Evolutionary conservation across 2,329 filamentous ascomycete genomes (phyloP), one percentile per base, ranked within the genome.

Genomic region (Aspergillus sp.): DNA sequence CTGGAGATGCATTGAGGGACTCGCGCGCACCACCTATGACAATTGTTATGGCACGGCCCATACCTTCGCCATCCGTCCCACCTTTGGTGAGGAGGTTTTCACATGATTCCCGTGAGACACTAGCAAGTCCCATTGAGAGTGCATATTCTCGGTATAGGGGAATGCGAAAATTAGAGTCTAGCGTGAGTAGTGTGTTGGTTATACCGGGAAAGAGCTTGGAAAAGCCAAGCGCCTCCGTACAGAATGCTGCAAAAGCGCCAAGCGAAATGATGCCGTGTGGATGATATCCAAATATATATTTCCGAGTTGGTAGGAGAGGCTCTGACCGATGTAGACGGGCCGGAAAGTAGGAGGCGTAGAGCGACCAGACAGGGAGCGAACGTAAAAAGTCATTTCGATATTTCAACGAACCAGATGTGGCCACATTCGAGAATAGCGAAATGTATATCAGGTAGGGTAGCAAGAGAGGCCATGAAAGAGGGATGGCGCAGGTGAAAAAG

Each of bases 241-340:
- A 91, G 72, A 98, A 98, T 5, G 93, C 91, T 5, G 89, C 91
- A 80, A 94, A 97, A 0, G 93, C 94, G n/a, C 94, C 95, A 70
- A 97, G 92, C 5, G 91, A 95, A 72, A 99, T 97, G 76, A 99
- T 98, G 25, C 95, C 94, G 74, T 99, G 95, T 0, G 95, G 95
- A 71, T 98, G 95, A 76, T 98, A 98, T 49, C 94, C 94, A 71
- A 99, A 93, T 65, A 99, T 93, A 80, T 98, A 99, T 78, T 96
- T 97, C 65, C 93, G 85, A 1, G 90, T 92, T 0, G 92, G 85
- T 23, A 91, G 86, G 7, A 99, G 85, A 60, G 89, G 84, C 67
- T 90, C 85, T 4, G 92, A 95, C 67, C 95, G 92, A 80, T 98
- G 93, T 45, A 99, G 84, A 60, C 86, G 86, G 52, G 93, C 92